Conservation (phyloP, 2,329 filamentous ascomycete genomes). For the Paramyrothecium sp. region DNA sequence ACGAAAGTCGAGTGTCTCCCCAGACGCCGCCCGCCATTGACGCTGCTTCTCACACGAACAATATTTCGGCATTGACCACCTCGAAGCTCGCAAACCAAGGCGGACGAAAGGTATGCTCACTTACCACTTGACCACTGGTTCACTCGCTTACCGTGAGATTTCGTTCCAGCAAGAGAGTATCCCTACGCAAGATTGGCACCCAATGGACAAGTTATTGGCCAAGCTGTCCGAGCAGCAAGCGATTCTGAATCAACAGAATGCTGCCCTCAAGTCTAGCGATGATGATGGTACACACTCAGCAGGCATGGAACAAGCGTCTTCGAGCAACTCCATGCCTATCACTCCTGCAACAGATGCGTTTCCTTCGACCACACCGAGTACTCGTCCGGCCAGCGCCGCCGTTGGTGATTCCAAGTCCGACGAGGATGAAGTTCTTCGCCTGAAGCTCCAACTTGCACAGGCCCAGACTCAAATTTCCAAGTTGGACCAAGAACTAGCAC, state of each 20-base stretch:
- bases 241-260: conserved; percentile 57
- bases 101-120: conserved; percentile 46
- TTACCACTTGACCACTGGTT: conserved; percentile 7
- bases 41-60: conserved; percentile 33
- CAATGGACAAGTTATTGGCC: conserved; percentile 71
- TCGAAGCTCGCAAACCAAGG: conserved; percentile 57
- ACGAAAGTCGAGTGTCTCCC: neutral
- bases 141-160: conserved; percentile 36
- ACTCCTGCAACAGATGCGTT: conserved; percentile 60
- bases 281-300: conserved; percentile 32
- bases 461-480: conserved; percentile 69
- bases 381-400: conserved; percentile 50
- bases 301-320: conserved; percentile 46
- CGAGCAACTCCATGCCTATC: conserved; percentile 59
- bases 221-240: conserved; percentile 72
- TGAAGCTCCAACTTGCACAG: conserved; percentile 70
- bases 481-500: conserved; percentile 69
- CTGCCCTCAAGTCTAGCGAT: conserved; percentile 44
- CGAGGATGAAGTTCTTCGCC: conserved; percentile 61
- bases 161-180: conserved; percentile 44
- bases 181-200: conserved; percentile 38
- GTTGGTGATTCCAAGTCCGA: conserved; percentile 39
- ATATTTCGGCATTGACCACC: conserved; percentile 46
- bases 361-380: conserved; percentile 44
- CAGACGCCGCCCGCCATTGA: conserved; percentile 16